phyloP scores from a whole-genome alignment of 2,329 filamentous ascomycete species.

The Colletotrichum tabaci region DNA sequence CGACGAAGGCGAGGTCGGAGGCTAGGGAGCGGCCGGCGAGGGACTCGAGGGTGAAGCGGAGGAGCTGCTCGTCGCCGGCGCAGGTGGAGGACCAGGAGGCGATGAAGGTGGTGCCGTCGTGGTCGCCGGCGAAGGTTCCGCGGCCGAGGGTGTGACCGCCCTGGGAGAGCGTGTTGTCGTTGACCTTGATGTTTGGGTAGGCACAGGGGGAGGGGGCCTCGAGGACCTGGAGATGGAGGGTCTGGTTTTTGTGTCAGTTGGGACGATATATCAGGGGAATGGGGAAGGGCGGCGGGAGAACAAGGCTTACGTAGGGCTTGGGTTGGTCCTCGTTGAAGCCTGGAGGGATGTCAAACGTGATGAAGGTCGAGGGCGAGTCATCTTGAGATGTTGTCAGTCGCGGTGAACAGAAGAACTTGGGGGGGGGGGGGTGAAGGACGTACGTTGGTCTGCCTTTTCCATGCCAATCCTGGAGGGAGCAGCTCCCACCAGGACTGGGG shows the following conservation, averaged over 20 bases:
- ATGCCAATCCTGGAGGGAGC: slow-evolving; percentile 38
- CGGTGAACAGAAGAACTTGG: no score
- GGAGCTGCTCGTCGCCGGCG: slow-evolving; percentile 58
- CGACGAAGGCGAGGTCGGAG: slow-evolving; percentile 55
- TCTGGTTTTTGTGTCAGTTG: slow-evolving; percentile 45
- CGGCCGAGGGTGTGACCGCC: slow-evolving; percentile 57
- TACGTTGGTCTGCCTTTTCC: slow-evolving; percentile 23
- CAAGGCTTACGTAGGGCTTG: slow-evolving; percentile 24
- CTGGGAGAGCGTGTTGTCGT: slow-evolving; percentile 60
- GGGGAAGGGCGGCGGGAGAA: neutral
- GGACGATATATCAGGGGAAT: neutral
- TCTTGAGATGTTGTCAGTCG: slow-evolving; percentile 8
- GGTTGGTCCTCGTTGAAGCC: slow-evolving; percentile 35
- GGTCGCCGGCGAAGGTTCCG: slow-evolving; percentile 56
- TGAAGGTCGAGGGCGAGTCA: slow-evolving; percentile 40
- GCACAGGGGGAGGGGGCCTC: slow-evolving; percentile 63
- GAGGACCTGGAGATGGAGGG: slow-evolving; percentile 61
- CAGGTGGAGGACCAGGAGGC: slow-evolving; percentile 66
- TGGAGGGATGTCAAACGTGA: slow-evolving; percentile 38
- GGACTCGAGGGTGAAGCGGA: slow-evolving; percentile 60
- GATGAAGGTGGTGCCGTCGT: slow-evolving; percentile 55
- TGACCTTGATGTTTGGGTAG: slow-evolving; percentile 62
- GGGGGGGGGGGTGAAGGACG: neutral
- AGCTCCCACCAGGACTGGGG: slow-evolving; percentile 53
- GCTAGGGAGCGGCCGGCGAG: slow-evolving; percentile 58